Evolutionary conservation across 306 rosid genomes (phyloP).

Genomic region (Amphicarpaea edgeworthii): DNA sequence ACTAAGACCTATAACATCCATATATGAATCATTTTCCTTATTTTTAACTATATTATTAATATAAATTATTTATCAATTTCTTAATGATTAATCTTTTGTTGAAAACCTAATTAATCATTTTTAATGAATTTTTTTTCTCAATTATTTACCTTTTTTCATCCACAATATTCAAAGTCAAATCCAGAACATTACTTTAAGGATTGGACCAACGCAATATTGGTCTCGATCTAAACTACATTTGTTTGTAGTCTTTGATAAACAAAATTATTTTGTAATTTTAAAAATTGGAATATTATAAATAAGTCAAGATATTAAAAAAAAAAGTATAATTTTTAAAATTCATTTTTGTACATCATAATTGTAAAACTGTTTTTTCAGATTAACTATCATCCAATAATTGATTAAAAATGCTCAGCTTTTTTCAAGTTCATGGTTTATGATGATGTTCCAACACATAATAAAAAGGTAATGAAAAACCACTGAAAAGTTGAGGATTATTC

Average conservation of each 20-base stretch:
- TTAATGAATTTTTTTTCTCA: too few species aligned
- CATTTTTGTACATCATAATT: background rate
- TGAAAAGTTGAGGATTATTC: background rate
- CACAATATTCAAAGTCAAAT: too few species aligned
- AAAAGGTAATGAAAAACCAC: background rate
- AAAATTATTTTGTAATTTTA: background rate
- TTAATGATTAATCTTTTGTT: too few species aligned
- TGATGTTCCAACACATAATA: background rate
- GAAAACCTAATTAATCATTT: too few species aligned
- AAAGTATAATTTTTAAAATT: background rate
- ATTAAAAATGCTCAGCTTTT: background rate
- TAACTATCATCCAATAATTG: background rate
- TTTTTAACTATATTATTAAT: too few species aligned
- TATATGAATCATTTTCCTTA: background rate
- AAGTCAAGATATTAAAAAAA: background rate
- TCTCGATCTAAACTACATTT: background rate
- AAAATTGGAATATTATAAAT: background rate
- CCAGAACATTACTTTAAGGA: too few species aligned
- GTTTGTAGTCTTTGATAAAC: background rate
- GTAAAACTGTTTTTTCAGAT: background rate
- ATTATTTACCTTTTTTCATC: too few species aligned
- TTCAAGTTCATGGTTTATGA: background rate
- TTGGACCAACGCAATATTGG: too few species aligned
- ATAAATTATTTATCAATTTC: too few species aligned
- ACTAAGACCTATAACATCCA: too few species aligned